Percentiles rank a stretch among this genome's conserved stretches.
phyloP scores from a whole-genome alignment of 352 stramenopile genomes.

The Pythium coloratum region DNA sequence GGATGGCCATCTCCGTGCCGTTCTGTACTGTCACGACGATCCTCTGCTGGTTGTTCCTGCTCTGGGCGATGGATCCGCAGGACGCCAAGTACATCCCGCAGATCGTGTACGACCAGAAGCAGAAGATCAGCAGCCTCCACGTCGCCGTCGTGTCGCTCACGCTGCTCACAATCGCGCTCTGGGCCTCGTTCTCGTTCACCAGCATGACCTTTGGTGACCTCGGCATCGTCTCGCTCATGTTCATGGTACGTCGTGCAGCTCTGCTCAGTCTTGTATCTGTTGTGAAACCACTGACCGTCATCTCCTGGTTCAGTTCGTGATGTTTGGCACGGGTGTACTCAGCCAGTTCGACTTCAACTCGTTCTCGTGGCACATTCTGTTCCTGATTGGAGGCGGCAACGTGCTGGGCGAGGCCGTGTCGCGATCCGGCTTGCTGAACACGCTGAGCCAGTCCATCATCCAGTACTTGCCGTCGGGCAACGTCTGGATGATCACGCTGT shows the following conservation, averaged over 20 bases:
- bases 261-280: background rate
- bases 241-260: slow-evolving; percentile 63
- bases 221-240: slow-evolving; percentile 90
- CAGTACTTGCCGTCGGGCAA: slow-evolving; percentile 74
- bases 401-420: slow-evolving; percentile 89
- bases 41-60: slow-evolving; percentile 89
- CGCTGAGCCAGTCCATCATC: slow-evolving; percentile 82
- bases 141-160: slow-evolving; percentile 89
- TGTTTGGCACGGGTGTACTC: slow-evolving; percentile 88
- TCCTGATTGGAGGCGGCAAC: slow-evolving; percentile 91
- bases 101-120: slow-evolving; percentile 91
- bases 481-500: slow-evolving; percentile 85
- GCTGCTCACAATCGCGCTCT: slow-evolving; percentile 89
- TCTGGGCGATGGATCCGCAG: slow-evolving; percentile 84
- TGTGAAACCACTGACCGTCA: slow-evolving; percentile 1
- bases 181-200: slow-evolving; percentile 86
- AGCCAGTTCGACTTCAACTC: slow-evolving; percentile 94
- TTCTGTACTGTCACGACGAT: slow-evolving; percentile 88
- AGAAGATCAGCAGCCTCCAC: slow-evolving; percentile 88
- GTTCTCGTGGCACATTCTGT: slow-evolving; percentile 94
- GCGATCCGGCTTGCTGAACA: slow-evolving; percentile 80
- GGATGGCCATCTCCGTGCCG: slow-evolving; percentile 88
- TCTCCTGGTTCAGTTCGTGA: slow-evolving; percentile 54
- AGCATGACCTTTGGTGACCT: slow-evolving; percentile 89
- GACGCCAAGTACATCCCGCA: slow-evolving; percentile 91